Evolutionary conservation across 2,329 filamentous ascomycete genomes (phyloP).

Genomic region (Chalara sp.): DNA sequence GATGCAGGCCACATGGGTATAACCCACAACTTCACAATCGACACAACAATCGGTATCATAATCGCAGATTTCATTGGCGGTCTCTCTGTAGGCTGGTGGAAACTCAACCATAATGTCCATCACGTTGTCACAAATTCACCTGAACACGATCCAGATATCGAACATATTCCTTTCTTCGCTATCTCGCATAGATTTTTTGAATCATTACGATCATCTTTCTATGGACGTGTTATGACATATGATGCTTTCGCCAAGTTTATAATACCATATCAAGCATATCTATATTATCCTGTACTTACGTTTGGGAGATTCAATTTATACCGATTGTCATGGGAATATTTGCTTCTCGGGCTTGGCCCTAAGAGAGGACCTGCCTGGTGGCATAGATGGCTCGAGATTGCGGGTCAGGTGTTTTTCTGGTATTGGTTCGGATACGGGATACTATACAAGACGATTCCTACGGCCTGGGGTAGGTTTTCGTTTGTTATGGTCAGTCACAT

Average conservation of each 20-base stretch:
- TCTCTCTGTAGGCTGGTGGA: constrained; percentile 94
- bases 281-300: constrained; percentile 75
- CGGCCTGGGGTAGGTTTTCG: constrained; percentile 58
- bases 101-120: constrained; percentile 91
- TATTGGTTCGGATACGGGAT: constrained; percentile 79
- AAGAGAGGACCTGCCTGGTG: constrained; percentile 73
- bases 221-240: constrained; percentile 73
- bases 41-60: constrained; percentile 81
- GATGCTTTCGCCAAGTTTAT: constrained; percentile 66
- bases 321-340: constrained; percentile 70
- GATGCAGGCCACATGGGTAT: constrained; percentile 98
- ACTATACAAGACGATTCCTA: constrained; percentile 66
- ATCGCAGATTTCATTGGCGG: constrained; percentile 88
- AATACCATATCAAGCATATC: constrained; percentile 69
- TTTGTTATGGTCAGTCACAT: constrained; percentile 79
- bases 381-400: constrained; percentile 75
- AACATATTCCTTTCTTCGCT: constrained; percentile 84
- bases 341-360: constrained; percentile 63
- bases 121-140: constrained; percentile 94
- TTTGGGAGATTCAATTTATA: constrained; percentile 88
- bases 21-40: constrained; percentile 79
- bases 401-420: constrained; percentile 77
- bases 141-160: constrained; percentile 93
- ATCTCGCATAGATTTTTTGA: constrained; percentile 75
- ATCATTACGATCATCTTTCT: constrained; percentile 72